These are phyloP conservation scores for Penicillium sp. DNA, from an alignment of 2,329 filamentous ascomycete species.

Conservation along the genomic window DNA sequence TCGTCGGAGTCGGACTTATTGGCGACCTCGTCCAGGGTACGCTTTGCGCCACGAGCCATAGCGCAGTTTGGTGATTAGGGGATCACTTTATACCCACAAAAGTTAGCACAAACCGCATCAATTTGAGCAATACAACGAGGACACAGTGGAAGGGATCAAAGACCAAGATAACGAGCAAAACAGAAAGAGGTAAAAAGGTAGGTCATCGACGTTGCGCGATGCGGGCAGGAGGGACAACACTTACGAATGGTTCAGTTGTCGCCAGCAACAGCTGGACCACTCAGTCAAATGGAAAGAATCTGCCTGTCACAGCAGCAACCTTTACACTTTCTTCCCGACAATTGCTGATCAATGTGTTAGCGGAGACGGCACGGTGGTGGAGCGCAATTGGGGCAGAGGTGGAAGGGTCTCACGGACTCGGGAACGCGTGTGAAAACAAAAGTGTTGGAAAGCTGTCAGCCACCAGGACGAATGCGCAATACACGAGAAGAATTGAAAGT, in stretches of 20 bases:
- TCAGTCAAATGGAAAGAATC: not conserved
- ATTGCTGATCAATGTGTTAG: conserved; percentile 19
- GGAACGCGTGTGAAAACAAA: conserved; percentile 18
- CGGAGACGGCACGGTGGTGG: conserved; percentile 18
- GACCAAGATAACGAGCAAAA: not conserved
- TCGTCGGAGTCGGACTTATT: conserved; percentile 47
- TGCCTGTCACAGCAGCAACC: not conserved
- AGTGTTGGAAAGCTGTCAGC: not conserved
- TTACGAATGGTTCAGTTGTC: conserved; percentile 10
- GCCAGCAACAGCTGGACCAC: conserved; percentile 11
- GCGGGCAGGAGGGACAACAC: conserved; percentile 6
- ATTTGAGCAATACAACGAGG: not conserved
- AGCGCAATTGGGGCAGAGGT: conserved; percentile 18
- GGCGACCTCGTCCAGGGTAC: conserved; percentile 44
- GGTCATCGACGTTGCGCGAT: conserved; percentile 1
- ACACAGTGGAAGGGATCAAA: not conserved
- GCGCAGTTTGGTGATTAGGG: conserved; percentile 11
- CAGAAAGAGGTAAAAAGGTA: not conserved
- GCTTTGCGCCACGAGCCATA: conserved; percentile 39
- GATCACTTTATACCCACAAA: conserved; percentile 3
- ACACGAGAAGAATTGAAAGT: not conserved
- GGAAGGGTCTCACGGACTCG: conserved; percentile 20
- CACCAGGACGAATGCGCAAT: not conserved
- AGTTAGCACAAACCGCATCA: conserved; percentile 2
- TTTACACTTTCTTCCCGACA: conserved; percentile 8